A percentile compares a stretch with the other conserved stretches of the same genome.
These are phyloP conservation scores for Gymnopilus junonius DNA, from an alignment of 768 basidiomycete genomes.

Conservation along the genomic window DNA sequence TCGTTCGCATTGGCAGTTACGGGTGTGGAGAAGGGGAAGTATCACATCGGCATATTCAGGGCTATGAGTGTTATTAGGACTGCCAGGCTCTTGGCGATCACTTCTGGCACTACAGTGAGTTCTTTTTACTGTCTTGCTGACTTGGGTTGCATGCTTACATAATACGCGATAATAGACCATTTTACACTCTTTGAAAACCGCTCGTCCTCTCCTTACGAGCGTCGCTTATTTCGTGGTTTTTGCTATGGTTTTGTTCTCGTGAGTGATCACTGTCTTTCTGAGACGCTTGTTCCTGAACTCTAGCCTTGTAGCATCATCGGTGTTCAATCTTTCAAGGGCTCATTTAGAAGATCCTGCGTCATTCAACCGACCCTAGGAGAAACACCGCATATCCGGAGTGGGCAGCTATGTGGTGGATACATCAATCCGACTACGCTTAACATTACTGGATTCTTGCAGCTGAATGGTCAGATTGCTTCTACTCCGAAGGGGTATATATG, in stretches of 20 bases:
- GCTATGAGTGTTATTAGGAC: conserved; percentile 87
- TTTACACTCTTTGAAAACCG: conserved; percentile 89
- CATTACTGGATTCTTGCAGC: conserved; percentile 39
- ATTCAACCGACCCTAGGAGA: conserved; percentile 61
- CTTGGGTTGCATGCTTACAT: not conserved
- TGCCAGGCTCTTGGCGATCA: conserved; percentile 82
- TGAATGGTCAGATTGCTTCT: conserved; percentile 28
- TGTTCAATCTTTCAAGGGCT: conserved; percentile 92
- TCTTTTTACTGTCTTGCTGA: not conserved
- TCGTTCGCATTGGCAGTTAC: conserved; percentile 71
- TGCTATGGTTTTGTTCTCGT: conserved; percentile 89
- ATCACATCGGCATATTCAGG: conserved; percentile 87
- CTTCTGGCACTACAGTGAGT: conserved; percentile 88
- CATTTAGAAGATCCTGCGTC: conserved; percentile 68
- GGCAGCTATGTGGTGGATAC: conserved; percentile 81
- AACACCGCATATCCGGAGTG: conserved; percentile 43
- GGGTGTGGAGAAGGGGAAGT: conserved; percentile 65
- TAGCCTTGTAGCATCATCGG: conserved; percentile 73
- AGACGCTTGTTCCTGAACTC: not conserved
- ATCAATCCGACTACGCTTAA: conserved; percentile 63
- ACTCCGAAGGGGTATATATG: conserved; percentile 86
- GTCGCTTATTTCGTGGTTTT: conserved; percentile 93
- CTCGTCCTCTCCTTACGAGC: conserved; percentile 85
- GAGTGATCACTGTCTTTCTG: conserved; percentile 29
- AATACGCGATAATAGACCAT: conserved; percentile 54